Base-by-base conservation (phyloP, 1,139 yeast genomes). In the Suhomyces wounanorum region DNA sequence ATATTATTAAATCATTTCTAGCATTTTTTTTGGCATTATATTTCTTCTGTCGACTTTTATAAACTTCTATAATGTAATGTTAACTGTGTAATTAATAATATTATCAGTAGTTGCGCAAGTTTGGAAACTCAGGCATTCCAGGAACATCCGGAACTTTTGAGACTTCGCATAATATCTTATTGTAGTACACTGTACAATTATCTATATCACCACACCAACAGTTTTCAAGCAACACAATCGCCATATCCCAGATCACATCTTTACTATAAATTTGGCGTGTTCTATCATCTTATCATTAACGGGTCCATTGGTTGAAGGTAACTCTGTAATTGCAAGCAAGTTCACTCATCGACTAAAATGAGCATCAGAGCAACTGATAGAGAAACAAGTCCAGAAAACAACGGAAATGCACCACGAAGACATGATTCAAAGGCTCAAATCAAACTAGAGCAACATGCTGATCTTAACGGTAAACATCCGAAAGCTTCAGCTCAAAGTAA, bases 21-120 rank as follows among this genome's bases (percentile, higher is more conserved):
- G 40, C 26, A 37, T 21, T 11, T 37, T 37, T 36, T 13, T 44
- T 44, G 33, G 33, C 41, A 44, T 44, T 38, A 10, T 39, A 38
- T 39, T 38, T 44, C 43, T 31, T 31, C 47, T 16, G 31, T 44
- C 21, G 30, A 38, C 28, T 13, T 38, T 13, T 38, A 23, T 23
- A 23, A 14, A 38, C 40, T 23, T 23, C 23, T 38, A 23, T 38
- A 17, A 23, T 38, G 30, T 40, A 40, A 26, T 25, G 42, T 40
- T 40, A 40, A 18, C 17, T 26, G 35, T 40, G 42, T 26, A 25
- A 10, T 23, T 21, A 23, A 14, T 38, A 30, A 7, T 10, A 11
- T 11, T 11, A 13, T n/a, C 13, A 11, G 28, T 9, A 9, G 33
- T 30, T 30, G 33, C 33, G 33, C 33, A 30, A 30, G 6, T 8